These are phyloP conservation scores for Melaleuca quinquenervia DNA, from an alignment of 345 rosid species.

Conservation along the genomic window DNA sequence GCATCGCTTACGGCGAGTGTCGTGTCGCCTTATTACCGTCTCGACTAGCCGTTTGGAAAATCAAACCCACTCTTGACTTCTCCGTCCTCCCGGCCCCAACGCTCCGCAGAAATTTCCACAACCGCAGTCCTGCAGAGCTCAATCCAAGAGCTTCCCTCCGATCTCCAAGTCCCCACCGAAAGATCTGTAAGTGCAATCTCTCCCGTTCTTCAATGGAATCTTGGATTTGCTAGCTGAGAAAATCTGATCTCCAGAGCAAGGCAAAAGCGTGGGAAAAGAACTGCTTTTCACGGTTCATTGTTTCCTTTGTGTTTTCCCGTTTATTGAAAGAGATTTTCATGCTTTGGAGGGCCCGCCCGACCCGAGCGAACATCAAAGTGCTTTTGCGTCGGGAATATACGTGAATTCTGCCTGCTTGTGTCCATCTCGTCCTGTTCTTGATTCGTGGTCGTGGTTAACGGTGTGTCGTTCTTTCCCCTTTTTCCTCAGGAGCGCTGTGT, in stretches of 20 bases:
- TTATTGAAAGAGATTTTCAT: not conserved
- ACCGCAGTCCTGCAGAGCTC: not conserved
- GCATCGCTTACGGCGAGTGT: not conserved
- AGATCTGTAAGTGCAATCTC: not conserved
- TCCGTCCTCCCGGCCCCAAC: not conserved
- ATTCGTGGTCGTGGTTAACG: not conserved
- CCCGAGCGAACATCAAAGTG: accelerated
- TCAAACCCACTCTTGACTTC: not conserved
- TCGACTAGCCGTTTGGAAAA: slow-evolving; percentile 20
- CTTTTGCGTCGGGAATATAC: not conserved
- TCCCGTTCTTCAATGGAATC: not conserved
- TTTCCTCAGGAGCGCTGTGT: not conserved
- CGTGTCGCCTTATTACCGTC: not conserved
- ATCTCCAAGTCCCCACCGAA: not conserved
- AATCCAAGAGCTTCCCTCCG: not conserved
- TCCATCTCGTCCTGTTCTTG: not conserved
- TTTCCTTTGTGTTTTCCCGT: not conserved
- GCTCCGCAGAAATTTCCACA: not conserved
- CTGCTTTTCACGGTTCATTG: not conserved
- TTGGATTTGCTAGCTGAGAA: not conserved
- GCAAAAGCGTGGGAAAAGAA: not conserved
- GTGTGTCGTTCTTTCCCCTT: not conserved
- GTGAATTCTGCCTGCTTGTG: not conserved
- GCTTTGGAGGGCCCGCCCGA: not conserved
- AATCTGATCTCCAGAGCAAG: not conserved